Evolutionary conservation across 371 early-diverging fungal species (phyloP), one percentile per base, ranked within the genome.

Genomic region (Apophysomyces trapeziformis): DNA sequence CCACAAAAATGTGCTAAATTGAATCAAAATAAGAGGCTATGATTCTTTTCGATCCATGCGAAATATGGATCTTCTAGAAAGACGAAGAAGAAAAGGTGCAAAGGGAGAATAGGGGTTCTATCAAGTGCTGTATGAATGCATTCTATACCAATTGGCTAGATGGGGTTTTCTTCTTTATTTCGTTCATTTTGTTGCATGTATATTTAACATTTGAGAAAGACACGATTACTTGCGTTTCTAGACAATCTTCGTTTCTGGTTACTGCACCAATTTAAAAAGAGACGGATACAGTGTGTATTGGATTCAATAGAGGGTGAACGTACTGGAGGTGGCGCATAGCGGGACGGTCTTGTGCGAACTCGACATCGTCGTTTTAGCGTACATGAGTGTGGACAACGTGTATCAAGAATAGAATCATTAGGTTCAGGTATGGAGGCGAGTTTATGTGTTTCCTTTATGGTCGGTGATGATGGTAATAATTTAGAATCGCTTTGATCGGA

Each of bases 271-370:
- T 16, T 50, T 50, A 50, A 50, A 50, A 50, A 50, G 0, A 50
- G 39, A 75, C 73, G 57, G 69, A 72, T 59, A 60, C 68, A 9
- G 58, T 13, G 64, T 76, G 70, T 50, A n/a, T 57, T 54, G 38
- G 50, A 65, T 54, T 16, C 6, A n/a, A 78, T 45, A 57, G 85
- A 74, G 13, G 85, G 83, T 26, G 64, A 54, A 60, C 83, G 80
- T 8, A 21, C 21, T 18, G 21, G 21, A 50, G 54, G 54, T 7
- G 54, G 54, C 0, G 54, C 54, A 21, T 50, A 21, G 16, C 54
- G 16, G 5, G 54, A 50, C 7, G n/a, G 54, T 26, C 54, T 32
- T n/a, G 54, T 50, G 9, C 54, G 54, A 4, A 50, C 54, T 21
- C 54, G 54, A 18, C 54, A 16, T 50, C 54, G n/a, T 50, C 54